Percentiles rank a stretch among this genome's conserved stretches.
phyloP scores from a whole-genome alignment of 345 rosid genomes.

The Camelina hispida region DNA sequence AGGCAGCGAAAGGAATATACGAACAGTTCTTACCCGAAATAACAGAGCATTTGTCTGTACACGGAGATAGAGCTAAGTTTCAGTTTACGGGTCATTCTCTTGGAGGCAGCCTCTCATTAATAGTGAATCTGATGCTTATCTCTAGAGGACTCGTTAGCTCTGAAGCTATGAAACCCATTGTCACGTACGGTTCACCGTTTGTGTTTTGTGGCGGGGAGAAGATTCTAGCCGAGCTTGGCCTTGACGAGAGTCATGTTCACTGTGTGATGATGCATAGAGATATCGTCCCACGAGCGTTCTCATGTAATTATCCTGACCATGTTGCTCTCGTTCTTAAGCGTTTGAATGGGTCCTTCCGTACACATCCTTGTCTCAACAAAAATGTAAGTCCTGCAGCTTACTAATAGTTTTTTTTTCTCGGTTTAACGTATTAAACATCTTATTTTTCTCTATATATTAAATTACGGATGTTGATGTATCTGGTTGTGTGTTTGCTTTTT shows the following conservation, averaged over 20 bases:
- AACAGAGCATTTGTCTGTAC: constrained; percentile 58
- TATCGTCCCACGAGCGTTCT: constrained; percentile 94
- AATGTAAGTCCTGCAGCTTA: constrained; percentile 53
- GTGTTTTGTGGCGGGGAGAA: constrained; percentile 85
- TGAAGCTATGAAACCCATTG: constrained; percentile 64
- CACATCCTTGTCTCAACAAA: constrained; percentile 80
- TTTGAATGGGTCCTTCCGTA: constrained; percentile 62
- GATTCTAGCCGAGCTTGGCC: constrained; percentile 64
- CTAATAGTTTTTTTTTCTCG: too few species aligned
- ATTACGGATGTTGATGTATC: background rate
- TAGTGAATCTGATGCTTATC: constrained; percentile 76
- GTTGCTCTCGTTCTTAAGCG: constrained; percentile 78
- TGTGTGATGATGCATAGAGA: constrained; percentile 92
- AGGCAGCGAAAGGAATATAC: constrained; percentile 91
- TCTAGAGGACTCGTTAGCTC: constrained; percentile 60
- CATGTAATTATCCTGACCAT: constrained; percentile 91
- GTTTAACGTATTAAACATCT: background rate
- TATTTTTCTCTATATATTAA: background rate
- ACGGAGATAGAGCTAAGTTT: constrained; percentile 76
- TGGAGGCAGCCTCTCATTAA: constrained; percentile 87
- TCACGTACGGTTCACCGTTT: constrained; percentile 90
- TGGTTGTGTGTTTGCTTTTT: constrained; percentile 10
- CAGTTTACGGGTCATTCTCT: constrained; percentile 94
- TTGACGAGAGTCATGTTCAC: constrained; percentile 74
- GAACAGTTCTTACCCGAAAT: constrained; percentile 80